Evolutionary conservation across 768 basidiomycete genomes (phyloP).

Genomic region (Agrocybe pediades): DNA sequence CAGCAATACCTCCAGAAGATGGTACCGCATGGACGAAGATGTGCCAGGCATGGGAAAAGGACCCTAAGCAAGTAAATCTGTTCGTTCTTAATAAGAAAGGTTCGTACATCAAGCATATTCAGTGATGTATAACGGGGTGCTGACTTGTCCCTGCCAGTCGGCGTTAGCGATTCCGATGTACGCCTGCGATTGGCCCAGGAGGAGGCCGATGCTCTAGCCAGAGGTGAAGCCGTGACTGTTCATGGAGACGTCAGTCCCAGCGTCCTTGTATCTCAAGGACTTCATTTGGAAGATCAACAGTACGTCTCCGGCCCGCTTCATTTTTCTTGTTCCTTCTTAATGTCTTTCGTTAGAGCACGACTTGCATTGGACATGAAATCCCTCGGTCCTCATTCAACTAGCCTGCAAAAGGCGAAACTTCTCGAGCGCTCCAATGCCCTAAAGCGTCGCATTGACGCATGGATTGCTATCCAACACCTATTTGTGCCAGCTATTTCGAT

Average conservation of each 20-base stretch:
- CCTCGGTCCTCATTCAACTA: constrained; percentile 24
- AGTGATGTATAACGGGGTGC: no score
- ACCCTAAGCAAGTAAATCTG: constrained; percentile 3
- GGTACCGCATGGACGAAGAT: constrained; percentile 17
- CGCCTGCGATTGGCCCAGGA: constrained; percentile 9
- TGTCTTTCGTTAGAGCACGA: constrained; percentile 13
- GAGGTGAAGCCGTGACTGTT: constrained; percentile 3
- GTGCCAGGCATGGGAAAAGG: constrained; percentile 15
- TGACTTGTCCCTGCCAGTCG: background rate
- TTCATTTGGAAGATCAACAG: constrained; percentile 30
- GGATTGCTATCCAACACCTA: constrained; percentile 26
- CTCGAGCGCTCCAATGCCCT: constrained; percentile 23
- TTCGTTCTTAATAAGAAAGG: constrained; percentile 1
- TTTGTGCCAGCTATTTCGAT: constrained; percentile 24
- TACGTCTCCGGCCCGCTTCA: constrained; percentile 1
- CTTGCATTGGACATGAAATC: constrained; percentile 12
- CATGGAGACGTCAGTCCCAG: constrained; percentile 21
- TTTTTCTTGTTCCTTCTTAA: background rate
- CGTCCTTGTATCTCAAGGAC: constrained; percentile 25
- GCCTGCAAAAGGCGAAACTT: constrained; percentile 28
- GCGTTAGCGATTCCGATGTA: constrained; percentile 9
- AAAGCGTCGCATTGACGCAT: constrained; percentile 25
- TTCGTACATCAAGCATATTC: background rate
- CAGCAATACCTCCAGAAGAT: background rate
- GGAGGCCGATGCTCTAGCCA: constrained; percentile 1